These are phyloP conservation scores for Plasmopara muralis DNA, from an alignment of 352 stramenopile genomes.

Conservation along the genomic window DNA sequence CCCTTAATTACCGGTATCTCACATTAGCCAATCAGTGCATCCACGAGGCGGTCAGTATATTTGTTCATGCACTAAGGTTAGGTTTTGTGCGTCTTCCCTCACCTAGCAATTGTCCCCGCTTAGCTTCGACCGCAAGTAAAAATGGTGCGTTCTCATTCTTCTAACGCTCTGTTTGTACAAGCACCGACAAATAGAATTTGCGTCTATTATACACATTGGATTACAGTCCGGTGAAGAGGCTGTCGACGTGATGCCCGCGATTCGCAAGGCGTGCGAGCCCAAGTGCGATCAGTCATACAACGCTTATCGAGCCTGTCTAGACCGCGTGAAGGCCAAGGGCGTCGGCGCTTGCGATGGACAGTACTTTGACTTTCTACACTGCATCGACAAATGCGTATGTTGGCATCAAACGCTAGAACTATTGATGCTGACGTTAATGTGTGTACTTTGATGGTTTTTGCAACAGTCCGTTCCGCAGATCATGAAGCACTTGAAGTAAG, in stretches of 20 bases:
- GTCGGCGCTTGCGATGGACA: slow-evolving; percentile 91
- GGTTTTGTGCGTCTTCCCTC: no score
- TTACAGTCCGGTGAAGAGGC: slow-evolving; percentile 77
- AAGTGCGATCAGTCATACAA: slow-evolving; percentile 84
- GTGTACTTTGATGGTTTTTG: background rate
- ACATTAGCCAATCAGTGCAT: no score
- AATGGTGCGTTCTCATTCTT: slow-evolving; percentile 17
- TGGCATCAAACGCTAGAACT: background rate
- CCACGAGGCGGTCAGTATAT: no score
- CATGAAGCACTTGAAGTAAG: slow-evolving; percentile 93
- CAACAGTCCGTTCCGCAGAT: slow-evolving; percentile 87
- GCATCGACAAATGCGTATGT: slow-evolving; percentile 93
- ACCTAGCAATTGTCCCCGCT: no score
- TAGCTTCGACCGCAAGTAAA: slow-evolving; percentile 1
- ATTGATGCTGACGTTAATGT: background rate
- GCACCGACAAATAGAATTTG: background rate
- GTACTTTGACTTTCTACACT: slow-evolving; percentile 95
- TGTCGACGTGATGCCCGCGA: slow-evolving; percentile 90
- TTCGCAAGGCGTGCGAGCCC: slow-evolving; percentile 89
- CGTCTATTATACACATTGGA: background rate
- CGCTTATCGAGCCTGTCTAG: slow-evolving; percentile 89
- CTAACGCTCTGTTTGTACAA: background rate
- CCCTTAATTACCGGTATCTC: no score
- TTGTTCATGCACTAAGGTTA: no score
- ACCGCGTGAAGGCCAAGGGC: slow-evolving; percentile 88